Evolutionary conservation across 2,329 filamentous ascomycete genomes (phyloP), one percentile per base, ranked within the genome.

Genomic region (Trichoderma sp.): DNA sequence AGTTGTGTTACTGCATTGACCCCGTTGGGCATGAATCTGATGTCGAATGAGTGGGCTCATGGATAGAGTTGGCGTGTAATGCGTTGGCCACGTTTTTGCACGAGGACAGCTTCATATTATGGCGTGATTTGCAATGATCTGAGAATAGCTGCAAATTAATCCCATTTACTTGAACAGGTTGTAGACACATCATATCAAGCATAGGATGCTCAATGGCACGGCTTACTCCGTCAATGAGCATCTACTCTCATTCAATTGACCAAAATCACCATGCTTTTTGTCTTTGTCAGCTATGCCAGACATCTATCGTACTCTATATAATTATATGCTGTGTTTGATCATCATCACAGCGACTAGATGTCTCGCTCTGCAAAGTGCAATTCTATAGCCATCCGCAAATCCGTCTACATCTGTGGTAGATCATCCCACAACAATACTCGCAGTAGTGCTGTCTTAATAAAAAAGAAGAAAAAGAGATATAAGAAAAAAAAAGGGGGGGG

Each of bases 11-110:
- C 69, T 71, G 61, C 34, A 65, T 53, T 53, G 69, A 56, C 60
- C 69, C 69, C 69, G 61, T 71, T 71, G 69, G 69, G 69, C 69
- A 71, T 65, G 64, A 71, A 71, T 58, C 15, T 58, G 32, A 58
- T 43, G 32, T 60, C 24, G 28, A 32, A 34, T 32, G 30, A 32
- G 57, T 34, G 28, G 28, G 30, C n/a, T 60, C 18, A 60, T 32
- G n/a, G 28, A 60, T 60, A n/a, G 5, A 60, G 18, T 62, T 62
- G 12, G 58, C 58, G 58, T 21, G n/a, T 21, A 39, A 39, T 39
- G 58, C 32, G 58, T 26, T 62, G 58, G 30, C 58, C 58, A 61
- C 26, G 57, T 24, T 34, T 39, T 62, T 62, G 34, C 58, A 39
- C 24, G 11, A 14, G n/a, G 34, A 62, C 34, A 39, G 53, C 53